Percentiles rank a stretch among this genome's conserved stretches.
These are phyloP conservation scores for Microdochium trichocladiopsis DNA, from an alignment of 2,329 filamentous ascomycete species.

Conservation along the genomic window DNA sequence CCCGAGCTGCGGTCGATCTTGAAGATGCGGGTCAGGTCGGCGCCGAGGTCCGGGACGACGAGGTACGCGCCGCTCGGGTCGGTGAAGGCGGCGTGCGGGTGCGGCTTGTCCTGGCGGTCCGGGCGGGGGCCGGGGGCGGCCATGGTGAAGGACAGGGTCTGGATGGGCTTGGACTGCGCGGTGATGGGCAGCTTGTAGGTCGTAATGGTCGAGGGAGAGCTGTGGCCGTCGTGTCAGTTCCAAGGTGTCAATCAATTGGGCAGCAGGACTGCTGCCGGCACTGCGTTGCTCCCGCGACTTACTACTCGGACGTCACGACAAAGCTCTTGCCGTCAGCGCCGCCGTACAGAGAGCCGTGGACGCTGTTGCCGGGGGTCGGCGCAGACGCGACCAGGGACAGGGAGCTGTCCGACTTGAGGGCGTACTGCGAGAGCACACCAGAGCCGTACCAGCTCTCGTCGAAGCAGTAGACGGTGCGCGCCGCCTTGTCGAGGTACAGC, in stretches of 20 bases:
- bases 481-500: not conserved
- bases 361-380: not conserved
- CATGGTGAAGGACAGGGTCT: not conserved
- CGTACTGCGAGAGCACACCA: not conserved
- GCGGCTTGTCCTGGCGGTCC: constrained; percentile 47
- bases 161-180: constrained; percentile 1
- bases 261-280: no score
- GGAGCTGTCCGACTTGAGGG: not conserved
- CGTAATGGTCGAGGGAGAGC: not conserved
- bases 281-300: no score
- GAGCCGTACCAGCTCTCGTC: not conserved
- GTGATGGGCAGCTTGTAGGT: not conserved
- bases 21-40: constrained; percentile 54
- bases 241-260: no score
- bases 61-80: constrained; percentile 59
- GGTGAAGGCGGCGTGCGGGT: constrained; percentile 58
- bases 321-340: not conserved
- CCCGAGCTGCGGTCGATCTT: constrained; percentile 34
- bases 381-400: not conserved
- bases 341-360: not conserved
- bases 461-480: not conserved
- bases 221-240: not conserved
- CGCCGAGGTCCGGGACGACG: constrained; percentile 58
- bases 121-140: constrained; percentile 26
- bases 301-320: not conserved